Evolutionary conservation across 495 filamentous ascomycete species (phyloP), one percentile per base, ranked within the genome.

Genomic region (Lophiotrema nucula): DNA sequence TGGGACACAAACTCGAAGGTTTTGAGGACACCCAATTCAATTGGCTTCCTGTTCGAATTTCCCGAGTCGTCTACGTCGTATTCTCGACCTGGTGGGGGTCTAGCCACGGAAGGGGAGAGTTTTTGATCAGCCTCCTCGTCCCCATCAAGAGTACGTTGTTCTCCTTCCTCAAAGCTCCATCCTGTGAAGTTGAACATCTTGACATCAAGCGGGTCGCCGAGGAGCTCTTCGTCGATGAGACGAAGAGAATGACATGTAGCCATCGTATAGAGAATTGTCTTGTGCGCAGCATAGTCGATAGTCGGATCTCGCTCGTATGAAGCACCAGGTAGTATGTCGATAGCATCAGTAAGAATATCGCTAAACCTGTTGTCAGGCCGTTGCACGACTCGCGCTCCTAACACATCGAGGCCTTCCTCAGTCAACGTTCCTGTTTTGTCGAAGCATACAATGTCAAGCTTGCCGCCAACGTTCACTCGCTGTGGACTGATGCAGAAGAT

Each of bases 401-500:
- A 84, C 37, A 99, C 88, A 74, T 99, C 95, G 43, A 99, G 76
- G 0, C 95, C 95, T 70, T 99, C 95, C 72, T 97, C 95, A 1
- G 95, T 99, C 21, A 99, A 76, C 13, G 95, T 99, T 18, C 95
- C 95, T 2, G 95, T 99, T 69, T 99, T 99, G 72, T 99, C 95
- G 62, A 99, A 99, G 73, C 93, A 97, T 66, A 99, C 83, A 26
- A 97, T 79, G 72, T 99, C 93, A 5, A 99, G 76, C 69, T 97
- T 97, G 4, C 95, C 95, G 15, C 88, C 92, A 23, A 99, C 89
- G 66, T 97, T 97, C 37, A 99, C 92, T 58, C 86, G 82, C 67
- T 99, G 95, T 1, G 95, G 95, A 63, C 91, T 97, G 58, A 97
- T 99, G 69, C 95, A 99, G 64, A 95, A 99, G 41, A 99, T 97